Evolutionary conservation across 495 filamentous ascomycete species (phyloP).

Genomic region (Daldinia loculata): DNA sequence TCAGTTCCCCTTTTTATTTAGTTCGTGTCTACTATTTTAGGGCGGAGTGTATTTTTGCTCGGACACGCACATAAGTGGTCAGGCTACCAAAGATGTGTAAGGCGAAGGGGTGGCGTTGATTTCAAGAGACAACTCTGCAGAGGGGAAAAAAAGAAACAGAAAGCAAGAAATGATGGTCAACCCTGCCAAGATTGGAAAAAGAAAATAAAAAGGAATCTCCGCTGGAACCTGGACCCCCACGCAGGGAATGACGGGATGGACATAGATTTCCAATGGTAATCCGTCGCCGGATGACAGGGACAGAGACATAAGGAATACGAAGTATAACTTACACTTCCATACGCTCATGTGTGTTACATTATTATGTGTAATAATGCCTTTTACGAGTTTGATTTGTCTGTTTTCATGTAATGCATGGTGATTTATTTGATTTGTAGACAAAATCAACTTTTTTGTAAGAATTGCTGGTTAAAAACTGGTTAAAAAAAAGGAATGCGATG

Average conservation of each 20-base stretch:
- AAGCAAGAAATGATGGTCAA: slow-evolving; percentile 32
- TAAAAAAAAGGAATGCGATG: neutral
- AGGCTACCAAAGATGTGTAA: slow-evolving; percentile 42
- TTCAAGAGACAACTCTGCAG: slow-evolving; percentile 26
- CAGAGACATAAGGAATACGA: slow-evolving; percentile 41
- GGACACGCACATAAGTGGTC: slow-evolving; percentile 37
- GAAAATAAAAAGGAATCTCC: slow-evolving; percentile 38
- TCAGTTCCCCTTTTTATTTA: slow-evolving; percentile 8
- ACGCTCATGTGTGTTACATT: slow-evolving; percentile 10
- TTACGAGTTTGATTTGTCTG: neutral
- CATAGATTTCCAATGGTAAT: slow-evolving; percentile 49
- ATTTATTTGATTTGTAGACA: slow-evolving; percentile 1
- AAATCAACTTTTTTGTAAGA: neutral
- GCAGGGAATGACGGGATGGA: slow-evolving; percentile 43
- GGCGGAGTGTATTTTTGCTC: slow-evolving; percentile 31
- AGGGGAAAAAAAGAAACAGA: slow-evolving; percentile 32
- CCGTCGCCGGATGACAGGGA: slow-evolving; percentile 48
- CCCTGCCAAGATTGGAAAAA: slow-evolving; percentile 40
- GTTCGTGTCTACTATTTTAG: slow-evolving; percentile 46
- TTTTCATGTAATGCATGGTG: neutral
- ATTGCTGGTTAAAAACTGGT: neutral
- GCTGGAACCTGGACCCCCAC: slow-evolving; percentile 34
- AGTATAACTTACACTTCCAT: slow-evolving; percentile 33
- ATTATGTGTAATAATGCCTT: slow-evolving; percentile 2
- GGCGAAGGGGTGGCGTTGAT: slow-evolving; percentile 38